Evolutionary conservation across 1,139 yeast genomes (phyloP), one percentile per base, ranked within the genome.

Genomic region (Taphrina wiesneri): DNA sequence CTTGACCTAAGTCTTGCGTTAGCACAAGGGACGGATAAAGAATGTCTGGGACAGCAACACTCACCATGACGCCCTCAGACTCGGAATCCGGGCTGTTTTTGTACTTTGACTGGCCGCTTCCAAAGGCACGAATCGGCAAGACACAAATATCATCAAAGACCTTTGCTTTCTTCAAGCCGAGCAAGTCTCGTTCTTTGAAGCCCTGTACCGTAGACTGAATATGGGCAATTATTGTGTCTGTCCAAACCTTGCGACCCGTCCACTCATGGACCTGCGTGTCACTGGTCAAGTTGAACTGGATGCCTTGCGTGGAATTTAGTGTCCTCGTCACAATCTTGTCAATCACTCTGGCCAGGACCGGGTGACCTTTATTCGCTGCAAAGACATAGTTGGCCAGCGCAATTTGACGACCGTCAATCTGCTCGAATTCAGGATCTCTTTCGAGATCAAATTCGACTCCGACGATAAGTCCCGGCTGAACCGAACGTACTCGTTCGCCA

Each of bases 171-270:
- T 77, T 78, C 77, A 88, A 79, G 26, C 87, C 86, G 7, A 92
- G 87, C 76, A 84, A 88, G 69, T 85, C 82, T 71, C 39, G 26
- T 82, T 81, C 95, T 76, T 77, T 25, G 63, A 65, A 65, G 11
- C 66, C 62, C 54, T 32, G 65, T 79, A 68, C 82, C 82, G 57
- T 47, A 9, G 36, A 32, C 19, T 46, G 56, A 6, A 65, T 41
- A 36, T 80, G 93, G 78, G 75, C 91, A 91, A 57, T 81, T 82
- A 74, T 92, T 88, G 19, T 78, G 75, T 93, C 98, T 0, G 98
- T 90, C 85, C 91, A 93, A 30, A 90, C 83, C 0, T 97, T 98
- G 1, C 97, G 96, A 0, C 98, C 99, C 0, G 98, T 92, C 98
- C 98, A 93, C 74, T 90, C 85, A 97, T 92, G 91, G 67, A 93